Evolutionary conservation across 768 basidiomycete genomes (phyloP).

Genomic region (Leccinum ochraceum): DNA sequence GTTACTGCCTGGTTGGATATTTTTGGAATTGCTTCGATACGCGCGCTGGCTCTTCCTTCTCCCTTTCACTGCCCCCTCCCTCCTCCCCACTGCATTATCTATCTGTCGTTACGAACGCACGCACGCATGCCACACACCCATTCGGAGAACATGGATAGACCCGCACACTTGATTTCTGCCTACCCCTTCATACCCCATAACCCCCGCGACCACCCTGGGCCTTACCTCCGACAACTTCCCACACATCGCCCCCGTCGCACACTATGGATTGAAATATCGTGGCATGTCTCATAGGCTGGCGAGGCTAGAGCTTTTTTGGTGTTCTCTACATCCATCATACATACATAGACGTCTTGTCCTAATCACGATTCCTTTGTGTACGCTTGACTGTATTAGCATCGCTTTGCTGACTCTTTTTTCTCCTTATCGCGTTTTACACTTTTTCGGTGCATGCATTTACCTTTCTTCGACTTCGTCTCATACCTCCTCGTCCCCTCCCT

Average conservation of each 20-base stretch:
- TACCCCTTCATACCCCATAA: neutral
- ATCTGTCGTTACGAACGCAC: conserved; percentile 5
- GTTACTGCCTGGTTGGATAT: conserved; percentile 4
- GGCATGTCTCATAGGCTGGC: conserved; percentile 1
- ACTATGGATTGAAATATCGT: conserved; percentile 8
- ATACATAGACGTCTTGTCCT: conserved; percentile 14
- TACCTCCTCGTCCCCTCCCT: neutral
- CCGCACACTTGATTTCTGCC: neutral
- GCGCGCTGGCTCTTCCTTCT: neutral
- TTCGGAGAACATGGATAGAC: neutral
- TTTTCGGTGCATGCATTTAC: neutral
- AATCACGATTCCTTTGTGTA: neutral
- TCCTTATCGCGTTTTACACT: neutral
- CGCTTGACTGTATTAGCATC: neutral
- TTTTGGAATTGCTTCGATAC: conserved; percentile 19
- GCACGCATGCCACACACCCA: neutral
- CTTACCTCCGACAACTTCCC: conserved; percentile 5
- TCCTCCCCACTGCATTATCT: conserved; percentile 15
- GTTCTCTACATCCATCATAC: neutral
- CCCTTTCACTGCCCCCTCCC: neutral
- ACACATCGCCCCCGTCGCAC: neutral
- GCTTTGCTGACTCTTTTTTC: neutral
- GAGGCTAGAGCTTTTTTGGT: conserved; percentile 6
- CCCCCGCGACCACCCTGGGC: conserved; percentile 1
- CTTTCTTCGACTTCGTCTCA: neutral